A percentile compares a stretch with the other conserved stretches of the same genome.
Evolutionary conservation across 2,329 filamentous ascomycete species (phyloP).

Genomic region (Ascosphaera aggregata): DNA sequence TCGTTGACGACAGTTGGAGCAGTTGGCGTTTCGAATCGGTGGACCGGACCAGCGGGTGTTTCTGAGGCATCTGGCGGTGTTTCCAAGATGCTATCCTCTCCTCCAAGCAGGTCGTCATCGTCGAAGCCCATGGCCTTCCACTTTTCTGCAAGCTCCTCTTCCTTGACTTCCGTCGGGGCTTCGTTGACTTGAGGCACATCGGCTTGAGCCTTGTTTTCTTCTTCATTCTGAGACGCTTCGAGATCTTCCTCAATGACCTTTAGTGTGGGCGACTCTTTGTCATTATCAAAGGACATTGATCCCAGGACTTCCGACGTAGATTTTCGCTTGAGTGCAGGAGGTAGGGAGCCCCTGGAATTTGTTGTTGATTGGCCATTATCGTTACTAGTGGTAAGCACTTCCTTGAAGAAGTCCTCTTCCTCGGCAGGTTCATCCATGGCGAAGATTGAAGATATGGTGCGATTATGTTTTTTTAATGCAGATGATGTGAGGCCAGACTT

Average conservation of each 20-base stretch:
- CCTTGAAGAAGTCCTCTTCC: not conserved
- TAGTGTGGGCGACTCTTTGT: constrained; percentile 5
- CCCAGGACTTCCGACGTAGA: constrained; percentile 44
- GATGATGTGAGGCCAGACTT: not conserved
- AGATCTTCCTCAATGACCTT: constrained; percentile 6
- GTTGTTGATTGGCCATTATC: not conserved
- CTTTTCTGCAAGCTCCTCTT: constrained; percentile 49
- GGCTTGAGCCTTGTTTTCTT: not conserved
- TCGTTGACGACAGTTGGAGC: not conserved
- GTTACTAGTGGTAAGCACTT: not conserved
- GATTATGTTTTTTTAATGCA: not conserved
- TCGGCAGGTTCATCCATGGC: not conserved
- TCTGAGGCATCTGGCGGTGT: not conserved
- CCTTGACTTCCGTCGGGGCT: constrained; percentile 7
- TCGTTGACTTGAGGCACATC: not conserved
- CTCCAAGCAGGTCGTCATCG: constrained; percentile 35
- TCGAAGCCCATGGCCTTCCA: constrained; percentile 67
- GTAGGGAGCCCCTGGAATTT: constrained; percentile 1
- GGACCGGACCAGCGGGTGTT: not conserved
- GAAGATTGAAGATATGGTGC: not conserved
- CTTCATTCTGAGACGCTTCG: not conserved
- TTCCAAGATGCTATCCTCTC: constrained; percentile 60
- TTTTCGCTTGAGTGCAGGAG: constrained; percentile 34
- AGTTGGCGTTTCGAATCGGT: not conserved
- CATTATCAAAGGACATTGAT: constrained; percentile 19